Percentiles rank a stretch among this genome's conserved stretches.
Evolutionary conservation across 768 basidiomycete genomes (phyloP).

Genomic region (Psilocybe sp.): DNA sequence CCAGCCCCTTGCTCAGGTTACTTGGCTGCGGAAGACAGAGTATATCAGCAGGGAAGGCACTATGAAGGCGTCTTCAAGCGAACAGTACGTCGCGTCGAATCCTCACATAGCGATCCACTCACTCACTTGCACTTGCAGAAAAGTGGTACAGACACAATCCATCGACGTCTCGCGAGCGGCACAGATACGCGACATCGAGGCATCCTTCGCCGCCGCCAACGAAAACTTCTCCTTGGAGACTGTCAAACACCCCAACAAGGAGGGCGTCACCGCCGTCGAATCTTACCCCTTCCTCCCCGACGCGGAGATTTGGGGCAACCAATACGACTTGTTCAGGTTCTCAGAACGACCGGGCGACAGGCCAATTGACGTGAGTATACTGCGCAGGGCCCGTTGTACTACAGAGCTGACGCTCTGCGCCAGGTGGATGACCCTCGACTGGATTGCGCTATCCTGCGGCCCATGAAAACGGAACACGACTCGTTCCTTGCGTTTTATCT

Average conservation of each 20-base stretch:
- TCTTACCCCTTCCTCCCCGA: constrained; percentile 85
- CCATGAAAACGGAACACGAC: constrained; percentile 86
- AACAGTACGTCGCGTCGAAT: constrained; percentile 40
- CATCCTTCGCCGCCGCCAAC: constrained; percentile 66
- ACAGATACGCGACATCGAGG: constrained; percentile 76
- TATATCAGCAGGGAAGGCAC: constrained; percentile 69
- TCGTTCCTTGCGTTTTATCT: constrained; percentile 87
- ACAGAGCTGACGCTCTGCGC: neutral
- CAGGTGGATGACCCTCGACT: constrained; percentile 77
- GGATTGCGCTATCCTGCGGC: constrained; percentile 82
- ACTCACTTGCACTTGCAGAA: constrained; percentile 30
- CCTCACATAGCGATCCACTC: neutral
- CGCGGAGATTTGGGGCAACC: constrained; percentile 83
- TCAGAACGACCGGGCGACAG: constrained; percentile 85
- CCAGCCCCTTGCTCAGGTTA: constrained; percentile 60
- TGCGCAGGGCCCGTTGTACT: neutral
- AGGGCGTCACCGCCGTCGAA: constrained; percentile 69
- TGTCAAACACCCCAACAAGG: constrained; percentile 79
- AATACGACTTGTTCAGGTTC: constrained; percentile 85
- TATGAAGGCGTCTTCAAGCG: constrained; percentile 41
- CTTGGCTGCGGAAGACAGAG: constrained; percentile 92
- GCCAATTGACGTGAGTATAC: constrained; percentile 53
- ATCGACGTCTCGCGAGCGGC: constrained; percentile 76
- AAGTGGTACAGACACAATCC: constrained; percentile 39
- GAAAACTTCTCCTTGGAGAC: constrained; percentile 55